Percentiles rank a stretch among this genome's conserved stretches.
phyloP scores from a whole-genome alignment of 441 rosid species.

The Adansonia grandidieri region DNA sequence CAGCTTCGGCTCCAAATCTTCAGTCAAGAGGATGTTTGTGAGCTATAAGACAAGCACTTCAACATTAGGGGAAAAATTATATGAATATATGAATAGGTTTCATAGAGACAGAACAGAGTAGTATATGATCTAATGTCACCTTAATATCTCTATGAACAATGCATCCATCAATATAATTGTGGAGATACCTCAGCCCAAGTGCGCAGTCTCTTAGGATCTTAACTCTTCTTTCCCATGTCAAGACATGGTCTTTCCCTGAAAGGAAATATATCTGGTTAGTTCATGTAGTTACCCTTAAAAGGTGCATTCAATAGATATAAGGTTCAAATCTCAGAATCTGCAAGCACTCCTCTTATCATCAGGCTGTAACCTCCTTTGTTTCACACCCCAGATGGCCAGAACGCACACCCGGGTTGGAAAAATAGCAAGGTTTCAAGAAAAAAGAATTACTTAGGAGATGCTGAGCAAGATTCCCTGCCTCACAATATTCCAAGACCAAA shows the following conservation, averaged over 20 bases:
- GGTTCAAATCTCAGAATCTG: not conserved
- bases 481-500: constrained; percentile 67
- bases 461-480: constrained; percentile 62
- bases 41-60: constrained; percentile 44
- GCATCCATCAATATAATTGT: constrained; percentile 63
- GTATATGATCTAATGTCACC: constrained; percentile 37
- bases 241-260: constrained; percentile 47
- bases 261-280: not conserved
- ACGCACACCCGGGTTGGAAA: not conserved
- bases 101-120: too few relatives aligned
- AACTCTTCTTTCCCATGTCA: constrained; percentile 66
- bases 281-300: not conserved
- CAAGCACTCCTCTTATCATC: not conserved
- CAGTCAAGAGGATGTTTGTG: constrained; percentile 72
- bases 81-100: not conserved
- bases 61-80: not conserved
- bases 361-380: too few relatives aligned
- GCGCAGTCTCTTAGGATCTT: constrained; percentile 67
- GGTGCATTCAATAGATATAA: not conserved
- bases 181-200: constrained; percentile 60
- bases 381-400: not conserved
- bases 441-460: constrained; percentile 48
- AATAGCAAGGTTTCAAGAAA: not conserved
- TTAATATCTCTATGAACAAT: constrained; percentile 76
- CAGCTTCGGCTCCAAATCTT: constrained; percentile 59